Evolutionary conservation across 2,329 filamentous ascomycete species (phyloP).

Genomic region (Madurella fahalii): DNA sequence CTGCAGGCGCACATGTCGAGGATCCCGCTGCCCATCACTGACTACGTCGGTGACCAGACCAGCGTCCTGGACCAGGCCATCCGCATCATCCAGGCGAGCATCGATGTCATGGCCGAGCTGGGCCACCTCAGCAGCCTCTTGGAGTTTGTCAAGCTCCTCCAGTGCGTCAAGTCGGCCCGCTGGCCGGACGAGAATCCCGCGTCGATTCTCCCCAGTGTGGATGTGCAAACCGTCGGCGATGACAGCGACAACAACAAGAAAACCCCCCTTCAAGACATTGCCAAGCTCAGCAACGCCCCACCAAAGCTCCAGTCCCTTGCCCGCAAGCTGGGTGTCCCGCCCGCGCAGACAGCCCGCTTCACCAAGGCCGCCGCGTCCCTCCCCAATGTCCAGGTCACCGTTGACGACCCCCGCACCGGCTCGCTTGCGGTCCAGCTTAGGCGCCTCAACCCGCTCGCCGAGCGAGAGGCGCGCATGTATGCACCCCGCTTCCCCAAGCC

Average conservation of each 20-base stretch:
- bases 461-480: constrained; percentile 70
- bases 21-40: constrained; percentile 86
- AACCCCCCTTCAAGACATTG: constrained; percentile 41
- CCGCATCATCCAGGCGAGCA: constrained; percentile 91
- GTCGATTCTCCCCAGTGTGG: constrained; percentile 73
- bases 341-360: constrained; percentile 44
- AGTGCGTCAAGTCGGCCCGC: constrained; percentile 86
- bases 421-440: constrained; percentile 61
- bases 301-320: constrained; percentile 39
- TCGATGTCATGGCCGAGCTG: constrained; percentile 91
- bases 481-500: constrained; percentile 90
- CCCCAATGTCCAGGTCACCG: constrained; percentile 62
- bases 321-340: constrained; percentile 48
- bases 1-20: constrained; percentile 94
- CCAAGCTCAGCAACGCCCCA: constrained; percentile 31
- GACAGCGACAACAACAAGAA: constrained; percentile 38
- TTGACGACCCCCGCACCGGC: constrained; percentile 57
- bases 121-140: constrained; percentile 76
- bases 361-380: constrained; percentile 59
- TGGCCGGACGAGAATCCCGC: constrained; percentile 83
- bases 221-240: constrained; percentile 32
- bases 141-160: constrained; percentile 74
- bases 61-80: constrained; percentile 92
- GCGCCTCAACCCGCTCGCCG: constrained; percentile 62
- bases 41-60: constrained; percentile 93